Conservation (phyloP, 768 basidiomycete species). For the Suillus subaureus region DNA sequence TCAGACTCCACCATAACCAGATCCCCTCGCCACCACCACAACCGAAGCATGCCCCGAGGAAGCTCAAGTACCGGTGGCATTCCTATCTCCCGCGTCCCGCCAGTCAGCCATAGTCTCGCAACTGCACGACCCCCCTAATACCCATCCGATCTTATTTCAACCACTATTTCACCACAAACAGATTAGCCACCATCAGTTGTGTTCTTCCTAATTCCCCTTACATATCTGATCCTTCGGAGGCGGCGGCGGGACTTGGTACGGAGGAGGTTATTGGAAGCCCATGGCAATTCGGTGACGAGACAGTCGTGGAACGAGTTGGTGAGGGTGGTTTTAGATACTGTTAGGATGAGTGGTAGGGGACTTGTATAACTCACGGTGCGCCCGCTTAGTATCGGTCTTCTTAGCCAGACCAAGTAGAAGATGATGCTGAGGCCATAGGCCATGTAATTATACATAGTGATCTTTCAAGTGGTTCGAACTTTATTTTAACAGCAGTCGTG, state of each 20-base stretch:
- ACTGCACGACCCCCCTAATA: constrained; percentile 11
- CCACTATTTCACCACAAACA: too few species aligned
- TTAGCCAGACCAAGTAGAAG: too few species aligned
- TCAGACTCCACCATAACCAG: constrained; percentile 31
- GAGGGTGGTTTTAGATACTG: constrained; percentile 61
- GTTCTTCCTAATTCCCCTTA: too few species aligned
- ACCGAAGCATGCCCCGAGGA: constrained; percentile 12
- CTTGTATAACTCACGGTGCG: constrained; percentile 39
- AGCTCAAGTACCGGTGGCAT: constrained; percentile 18
- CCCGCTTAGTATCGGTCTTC: too few species aligned
- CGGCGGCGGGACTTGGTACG: constrained; percentile 56
- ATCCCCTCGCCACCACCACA: constrained; percentile 11
- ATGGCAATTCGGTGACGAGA: constrained; percentile 37
- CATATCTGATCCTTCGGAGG: constrained; percentile 32
- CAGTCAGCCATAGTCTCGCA: constrained; percentile 12
- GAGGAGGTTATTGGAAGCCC: constrained; percentile 48
- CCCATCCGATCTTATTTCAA: too few species aligned
- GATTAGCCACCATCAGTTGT: too few species aligned
- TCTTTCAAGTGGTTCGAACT: too few species aligned
- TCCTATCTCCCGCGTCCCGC: constrained; percentile 15
- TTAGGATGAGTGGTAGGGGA: constrained; percentile 77
- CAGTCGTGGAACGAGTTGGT: constrained; percentile 53
- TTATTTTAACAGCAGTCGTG: too few species aligned
- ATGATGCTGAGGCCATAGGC: too few species aligned
- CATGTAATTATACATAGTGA: too few species aligned